Evolutionary conservation across 164 flowering plant genomes (phyloP).

Genomic region (Warburgia ugandensis): DNA sequence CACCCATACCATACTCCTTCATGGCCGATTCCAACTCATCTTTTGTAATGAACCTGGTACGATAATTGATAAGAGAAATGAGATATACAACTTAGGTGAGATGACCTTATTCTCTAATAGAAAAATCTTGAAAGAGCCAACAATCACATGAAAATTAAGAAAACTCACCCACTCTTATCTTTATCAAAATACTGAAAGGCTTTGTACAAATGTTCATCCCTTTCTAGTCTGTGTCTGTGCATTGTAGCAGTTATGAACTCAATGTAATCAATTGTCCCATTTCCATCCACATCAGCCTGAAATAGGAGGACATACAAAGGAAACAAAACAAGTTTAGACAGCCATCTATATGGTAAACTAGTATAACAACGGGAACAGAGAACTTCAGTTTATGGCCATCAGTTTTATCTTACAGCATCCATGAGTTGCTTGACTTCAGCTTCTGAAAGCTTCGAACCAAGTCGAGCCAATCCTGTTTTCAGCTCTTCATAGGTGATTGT

Average conservation of each 20-base stretch:
- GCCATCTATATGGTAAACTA: too few species aligned
- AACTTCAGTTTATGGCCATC: neutral
- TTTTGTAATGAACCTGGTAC: conserved; percentile 60
- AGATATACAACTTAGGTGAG: neutral
- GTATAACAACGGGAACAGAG: neutral
- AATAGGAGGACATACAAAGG: neutral
- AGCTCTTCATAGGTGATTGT: conserved; percentile 88
- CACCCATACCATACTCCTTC: conserved; percentile 79
- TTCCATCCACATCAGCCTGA: conserved; percentile 95
- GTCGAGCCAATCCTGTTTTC: conserved; percentile 71
- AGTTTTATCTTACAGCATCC: conserved; percentile 73
- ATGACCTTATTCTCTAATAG: neutral
- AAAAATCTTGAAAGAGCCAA: too few species aligned
- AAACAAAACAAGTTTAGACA: neutral
- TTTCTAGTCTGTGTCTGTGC: conserved; percentile 79
- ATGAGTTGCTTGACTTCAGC: conserved; percentile 81
- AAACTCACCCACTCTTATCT: conserved; percentile 81
- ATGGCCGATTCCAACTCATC: conserved; percentile 78
- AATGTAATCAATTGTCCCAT: conserved; percentile 84
- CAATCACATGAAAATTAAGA: too few species aligned
- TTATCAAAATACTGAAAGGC: conserved; percentile 84
- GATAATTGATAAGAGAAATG: neutral
- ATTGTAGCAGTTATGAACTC: conserved; percentile 93
- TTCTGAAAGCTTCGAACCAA: conserved; percentile 85
- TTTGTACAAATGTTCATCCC: conserved; percentile 75